Base-by-base conservation (phyloP, 2,329 filamentous ascomycete species). In the Magnaporthiopsis incrustans region DNA sequence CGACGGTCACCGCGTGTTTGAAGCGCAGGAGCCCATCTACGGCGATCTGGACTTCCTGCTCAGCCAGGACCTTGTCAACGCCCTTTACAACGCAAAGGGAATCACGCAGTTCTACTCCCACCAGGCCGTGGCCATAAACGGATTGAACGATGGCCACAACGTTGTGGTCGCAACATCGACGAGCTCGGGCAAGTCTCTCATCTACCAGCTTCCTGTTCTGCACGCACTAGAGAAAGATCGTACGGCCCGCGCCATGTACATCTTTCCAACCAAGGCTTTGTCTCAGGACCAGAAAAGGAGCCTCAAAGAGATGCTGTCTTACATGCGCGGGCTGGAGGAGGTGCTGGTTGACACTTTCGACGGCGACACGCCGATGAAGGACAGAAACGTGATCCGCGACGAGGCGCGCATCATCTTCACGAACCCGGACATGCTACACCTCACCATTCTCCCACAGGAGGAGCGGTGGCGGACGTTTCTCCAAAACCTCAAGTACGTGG, bases 371-470 rank as follows among this genome's bases (percentile, higher is more conserved):
- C 87, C 90, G 0, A 93, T 96, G 86, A 75, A 77, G 6, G 88
- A 90, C 66, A 85, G 95, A 27, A 91, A 91, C 68, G 73, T 80
- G 33, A 94, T 99, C 67, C 86, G 94, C 7, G 93, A 98, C 56
- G 88, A 96, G 75, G 95, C 90, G 0, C 85, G 92, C 30, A 92
- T 98, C 67, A 94, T 99, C 62, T 97, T 99, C 71, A 99, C 95
- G 0, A 99, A 99, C 70, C 95, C 95, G 0, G 95, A 99, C 71
- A 99, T 98, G 93, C 82, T 99, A 50, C 95, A 99, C 69, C 86
- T 97, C 44, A 96, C 92, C 0, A 96, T 99, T 32, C 77, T 99
- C 4, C 94, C 95, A 0, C 91, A 97, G 71, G 95, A 99, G 77
- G 89, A 92, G 67, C 84, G 85, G 35, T 99, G 95, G 95, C 84